phyloP scores from a whole-genome alignment of 2,329 filamentous ascomycete species.

The Septoria linicola region DNA sequence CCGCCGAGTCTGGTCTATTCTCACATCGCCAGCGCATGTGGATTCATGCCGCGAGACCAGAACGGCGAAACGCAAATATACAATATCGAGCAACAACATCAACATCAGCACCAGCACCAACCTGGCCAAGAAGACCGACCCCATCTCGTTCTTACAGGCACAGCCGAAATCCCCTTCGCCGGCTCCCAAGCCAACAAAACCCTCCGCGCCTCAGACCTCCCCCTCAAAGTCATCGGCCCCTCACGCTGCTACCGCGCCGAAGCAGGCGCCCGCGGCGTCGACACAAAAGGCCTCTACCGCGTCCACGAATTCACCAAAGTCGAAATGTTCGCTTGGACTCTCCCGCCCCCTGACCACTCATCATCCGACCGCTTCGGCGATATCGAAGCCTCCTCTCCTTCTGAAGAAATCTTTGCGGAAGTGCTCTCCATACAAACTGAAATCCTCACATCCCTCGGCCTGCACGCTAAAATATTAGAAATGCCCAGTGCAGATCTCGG shows the following conservation, averaged over 20 bases:
- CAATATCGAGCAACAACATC: conserved; percentile 64
- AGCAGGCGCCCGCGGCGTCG: conserved; percentile 82
- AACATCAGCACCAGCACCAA: no score
- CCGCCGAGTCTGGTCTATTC: conserved; percentile 90
- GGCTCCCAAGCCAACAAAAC: conserved; percentile 78
- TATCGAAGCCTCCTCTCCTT: conserved; percentile 36
- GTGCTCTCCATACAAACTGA: conserved; percentile 84
- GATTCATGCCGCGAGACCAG: conserved; percentile 89
- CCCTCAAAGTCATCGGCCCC: conserved; percentile 75
- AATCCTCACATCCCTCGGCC: conserved; percentile 71
- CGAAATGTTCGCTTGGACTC: conserved; percentile 92
- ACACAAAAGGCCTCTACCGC: conserved; percentile 91
- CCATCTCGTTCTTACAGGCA: conserved; percentile 75
- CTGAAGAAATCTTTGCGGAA: conserved; percentile 70
- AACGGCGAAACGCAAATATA: conserved; percentile 93
- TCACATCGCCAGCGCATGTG: conserved; percentile 86
- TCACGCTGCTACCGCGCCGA: conserved; percentile 96
- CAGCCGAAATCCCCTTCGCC: conserved; percentile 91
- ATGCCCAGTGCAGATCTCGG: conserved; percentile 90
- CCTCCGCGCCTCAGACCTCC: conserved; percentile 65
- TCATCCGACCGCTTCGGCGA: conserved; percentile 31
- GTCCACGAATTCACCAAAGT: conserved; percentile 99
- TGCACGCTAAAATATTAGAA: conserved; percentile 85
- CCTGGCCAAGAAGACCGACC: conserved; percentile 64
- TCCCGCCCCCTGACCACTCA: conserved; percentile 26